A percentile compares a stretch with the other conserved stretches of the same genome.
Evolutionary conservation across 805 yeast species (phyloP).

Genomic region (Scheffersomyces stipitis): DNA sequence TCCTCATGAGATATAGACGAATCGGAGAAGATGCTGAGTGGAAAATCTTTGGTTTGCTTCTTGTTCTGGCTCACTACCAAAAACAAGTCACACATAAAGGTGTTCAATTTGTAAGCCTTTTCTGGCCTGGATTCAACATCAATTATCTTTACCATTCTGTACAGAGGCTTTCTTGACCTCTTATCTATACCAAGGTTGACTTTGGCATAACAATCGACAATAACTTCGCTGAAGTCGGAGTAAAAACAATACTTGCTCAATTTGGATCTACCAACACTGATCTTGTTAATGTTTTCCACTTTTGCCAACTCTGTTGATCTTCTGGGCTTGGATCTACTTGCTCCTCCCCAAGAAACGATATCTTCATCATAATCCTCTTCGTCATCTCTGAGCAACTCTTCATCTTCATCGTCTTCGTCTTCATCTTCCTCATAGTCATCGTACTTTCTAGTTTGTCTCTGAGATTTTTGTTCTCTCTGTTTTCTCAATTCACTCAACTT

Average conservation of each 20-base stretch:
- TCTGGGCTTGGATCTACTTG: slow-evolving; percentile 42
- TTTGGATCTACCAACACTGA: slow-evolving; percentile 75
- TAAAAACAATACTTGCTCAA: slow-evolving; percentile 76
- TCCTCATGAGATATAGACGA: slow-evolving; percentile 69
- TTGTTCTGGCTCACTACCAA: slow-evolving; percentile 81
- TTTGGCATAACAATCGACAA: slow-evolving; percentile 76
- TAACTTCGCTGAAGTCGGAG: slow-evolving; percentile 71
- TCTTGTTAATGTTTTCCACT: slow-evolving; percentile 64
- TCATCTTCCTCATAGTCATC: slow-evolving; percentile 22
- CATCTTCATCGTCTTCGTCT: slow-evolving; percentile 25
- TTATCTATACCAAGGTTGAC: slow-evolving; percentile 76
- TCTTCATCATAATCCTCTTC: slow-evolving; percentile 28
- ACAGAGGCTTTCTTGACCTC: slow-evolving; percentile 60
- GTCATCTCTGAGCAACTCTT: slow-evolving; percentile 39
- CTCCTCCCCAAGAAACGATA: slow-evolving; percentile 31
- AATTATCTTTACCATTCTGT: slow-evolving; percentile 82
- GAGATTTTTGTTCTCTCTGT: slow-evolving; percentile 66
- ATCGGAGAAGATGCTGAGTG: slow-evolving; percentile 79
- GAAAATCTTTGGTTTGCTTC: slow-evolving; percentile 68
- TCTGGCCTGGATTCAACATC: slow-evolving; percentile 50
- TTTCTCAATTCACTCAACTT: slow-evolving; percentile 72
- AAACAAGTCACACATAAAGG: slow-evolving; percentile 48
- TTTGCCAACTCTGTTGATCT: slow-evolving; percentile 45
- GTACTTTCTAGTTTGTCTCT: slow-evolving; percentile 23
- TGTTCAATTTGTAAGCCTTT: slow-evolving; percentile 43